Percentiles rank a stretch among this genome's conserved stretches.
Evolutionary conservation across 352 stramenopile species (phyloP).

Genomic region (Phytophthora sp.): DNA sequence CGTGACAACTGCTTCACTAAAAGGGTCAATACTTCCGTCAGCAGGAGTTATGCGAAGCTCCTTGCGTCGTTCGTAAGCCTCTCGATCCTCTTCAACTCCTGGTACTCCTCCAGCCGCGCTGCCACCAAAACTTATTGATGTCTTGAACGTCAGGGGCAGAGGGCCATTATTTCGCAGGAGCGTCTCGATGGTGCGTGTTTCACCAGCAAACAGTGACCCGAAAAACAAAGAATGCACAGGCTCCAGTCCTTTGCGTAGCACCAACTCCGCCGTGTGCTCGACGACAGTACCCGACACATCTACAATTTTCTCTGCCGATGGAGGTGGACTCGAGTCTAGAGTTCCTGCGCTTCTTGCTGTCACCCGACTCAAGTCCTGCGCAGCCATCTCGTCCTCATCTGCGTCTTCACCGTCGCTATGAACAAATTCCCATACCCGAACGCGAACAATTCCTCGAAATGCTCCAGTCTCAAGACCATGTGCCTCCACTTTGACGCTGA

Average conservation of each 20-base stretch:
- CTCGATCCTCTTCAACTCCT: slow-evolving; percentile 60
- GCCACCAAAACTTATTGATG: slow-evolving; percentile 52
- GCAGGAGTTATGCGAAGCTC: slow-evolving; percentile 65
- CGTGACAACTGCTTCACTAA: slow-evolving; percentile 43
- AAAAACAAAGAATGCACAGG: slow-evolving; percentile 66
- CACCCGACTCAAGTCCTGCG: background rate
- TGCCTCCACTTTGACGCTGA: slow-evolving; percentile 59
- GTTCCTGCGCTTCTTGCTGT: background rate
- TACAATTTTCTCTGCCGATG: slow-evolving; percentile 64
- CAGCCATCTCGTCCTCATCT: slow-evolving; percentile 13
- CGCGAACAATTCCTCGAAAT: slow-evolving; percentile 51
- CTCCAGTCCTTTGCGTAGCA: slow-evolving; percentile 54
- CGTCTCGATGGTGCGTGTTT: slow-evolving; percentile 62
- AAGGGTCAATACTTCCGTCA: slow-evolving; percentile 70
- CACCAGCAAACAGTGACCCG: slow-evolving; percentile 73
- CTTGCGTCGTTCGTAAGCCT: slow-evolving; percentile 68
- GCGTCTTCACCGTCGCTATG: background rate
- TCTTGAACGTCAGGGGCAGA: slow-evolving; percentile 66
- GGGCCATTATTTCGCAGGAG: slow-evolving; percentile 82
- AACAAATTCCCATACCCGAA: slow-evolving; percentile 45
- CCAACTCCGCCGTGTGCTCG: slow-evolving; percentile 86
- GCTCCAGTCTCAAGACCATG: slow-evolving; percentile 37
- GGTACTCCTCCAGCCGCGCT: background rate
- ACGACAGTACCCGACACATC: slow-evolving; percentile 84
- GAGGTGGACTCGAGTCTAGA: background rate